Base-by-base conservation (phyloP, 2,329 filamentous ascomycete genomes). In the Xylariales sp. region DNA sequence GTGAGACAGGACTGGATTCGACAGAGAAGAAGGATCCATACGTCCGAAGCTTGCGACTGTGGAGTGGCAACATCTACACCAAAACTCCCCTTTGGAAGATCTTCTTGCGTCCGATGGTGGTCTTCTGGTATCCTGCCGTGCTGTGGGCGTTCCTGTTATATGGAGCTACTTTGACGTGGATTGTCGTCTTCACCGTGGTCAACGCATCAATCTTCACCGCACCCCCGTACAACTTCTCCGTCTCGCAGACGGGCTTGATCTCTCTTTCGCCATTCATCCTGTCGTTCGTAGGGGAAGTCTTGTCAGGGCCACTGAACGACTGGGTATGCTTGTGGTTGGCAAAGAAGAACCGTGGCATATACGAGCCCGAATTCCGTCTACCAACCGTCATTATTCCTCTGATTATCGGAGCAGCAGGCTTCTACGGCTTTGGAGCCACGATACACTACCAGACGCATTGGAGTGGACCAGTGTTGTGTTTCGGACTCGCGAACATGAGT, bases 351-450 rank as follows among this genome's bases (percentile, higher is more conserved):
- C 59, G 57, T 15, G 72, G 73, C n/a, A 58, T 74, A 35, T 76
- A 75, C 53, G 72, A 76, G 50, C 73, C 73, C 4, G 72, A 76
- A 49, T 76, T 74, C 49, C 65, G 73, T 22, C 41, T 57, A 24
- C 63, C 63, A 10, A 59, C 69, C 2, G 63, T 71, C 46, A 42
- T 63, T 19, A 55, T 69, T 5, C 62, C 67, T 1, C 55, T 62
- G 12, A 38, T 72, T 10, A 48, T 70, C 12, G 68, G 66, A 1
- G 55, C 61, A 4, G 66, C 59, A 5, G 70, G 70, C 7, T 72
- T 71, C 55, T 72, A 64, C 44, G 69, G 69, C 16, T 73, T 71
- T 40, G 70, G 69, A 1, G 64, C 64, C 6, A 66, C 66, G 0
- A 52, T 71, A 7, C 59, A 70, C 46, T 66, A 59, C 41, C 55